A percentile compares a stretch with the other conserved stretches of the same genome.
Conservation (phyloP, 306 rosid species). For the Hippophae gyantsensis region DNA sequence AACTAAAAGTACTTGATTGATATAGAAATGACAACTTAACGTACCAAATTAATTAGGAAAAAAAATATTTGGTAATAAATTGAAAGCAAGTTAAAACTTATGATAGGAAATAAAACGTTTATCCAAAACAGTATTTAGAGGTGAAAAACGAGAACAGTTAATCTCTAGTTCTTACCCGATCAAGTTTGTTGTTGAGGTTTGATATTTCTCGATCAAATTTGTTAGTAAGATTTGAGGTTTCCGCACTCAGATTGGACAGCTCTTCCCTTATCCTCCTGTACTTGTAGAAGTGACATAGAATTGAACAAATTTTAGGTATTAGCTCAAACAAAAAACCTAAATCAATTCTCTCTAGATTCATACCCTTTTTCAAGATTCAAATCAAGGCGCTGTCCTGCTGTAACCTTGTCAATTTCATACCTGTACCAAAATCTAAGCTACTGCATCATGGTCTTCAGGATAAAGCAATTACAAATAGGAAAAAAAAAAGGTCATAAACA, state of each 20-base stretch:
- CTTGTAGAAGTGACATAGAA: background rate
- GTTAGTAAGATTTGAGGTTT: constrained; percentile 45
- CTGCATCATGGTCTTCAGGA: constrained; percentile 1
- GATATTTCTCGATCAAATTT: constrained; percentile 32
- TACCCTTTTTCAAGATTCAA: constrained; percentile 69
- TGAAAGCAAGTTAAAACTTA: no score
- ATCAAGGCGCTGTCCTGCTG: constrained; percentile 62
- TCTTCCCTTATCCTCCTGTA: constrained; percentile 55
- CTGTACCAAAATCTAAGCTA: constrained; percentile 16
- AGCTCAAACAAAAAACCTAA: background rate
- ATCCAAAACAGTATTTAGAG: background rate
- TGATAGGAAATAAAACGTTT: no score
- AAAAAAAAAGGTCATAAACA: constrained; percentile 1
- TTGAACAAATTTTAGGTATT: background rate
- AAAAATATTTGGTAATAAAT: no score
- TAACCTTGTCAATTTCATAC: constrained; percentile 59
- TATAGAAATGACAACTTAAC: no score
- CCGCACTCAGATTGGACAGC: constrained; percentile 50
- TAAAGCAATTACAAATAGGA: background rate
- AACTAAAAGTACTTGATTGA: no score
- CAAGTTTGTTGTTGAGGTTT: constrained; percentile 50
- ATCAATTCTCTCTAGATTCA: constrained; percentile 3
- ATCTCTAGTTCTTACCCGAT: constrained; percentile 30
- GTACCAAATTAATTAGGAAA: no score
- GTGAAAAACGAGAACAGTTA: background rate